phyloP scores from a whole-genome alignment of 2,329 filamentous ascomycete genomes.

The Cordyceps cateniannulata region DNA sequence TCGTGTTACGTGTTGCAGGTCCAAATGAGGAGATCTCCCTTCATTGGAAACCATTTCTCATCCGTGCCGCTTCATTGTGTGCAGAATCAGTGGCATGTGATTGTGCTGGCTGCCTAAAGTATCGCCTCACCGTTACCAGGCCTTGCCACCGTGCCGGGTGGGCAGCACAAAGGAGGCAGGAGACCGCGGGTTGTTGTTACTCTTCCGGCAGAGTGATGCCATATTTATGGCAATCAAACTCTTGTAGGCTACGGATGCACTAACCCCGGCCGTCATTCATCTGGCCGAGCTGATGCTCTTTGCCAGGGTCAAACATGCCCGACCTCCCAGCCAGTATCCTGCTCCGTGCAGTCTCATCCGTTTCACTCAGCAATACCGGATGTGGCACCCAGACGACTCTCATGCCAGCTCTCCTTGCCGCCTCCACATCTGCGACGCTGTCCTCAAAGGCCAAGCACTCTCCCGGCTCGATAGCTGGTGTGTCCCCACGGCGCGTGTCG shows the following conservation, averaged over 20 bases:
- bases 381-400: conserved; percentile 55
- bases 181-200: no score
- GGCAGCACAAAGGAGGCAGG: no score
- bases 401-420: conserved; percentile 66
- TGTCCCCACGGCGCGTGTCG: conserved; percentile 46
- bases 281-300: conserved; percentile 24
- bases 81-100: no score
- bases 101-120: no score
- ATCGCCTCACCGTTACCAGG: no score
- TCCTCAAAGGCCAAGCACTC: conserved; percentile 38
- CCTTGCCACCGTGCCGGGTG: no score
- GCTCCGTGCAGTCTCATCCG: neutral
- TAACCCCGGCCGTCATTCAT: conserved; percentile 31
- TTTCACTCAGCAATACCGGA: neutral
- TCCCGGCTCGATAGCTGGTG: conserved; percentile 43
- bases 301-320: conserved; percentile 17
- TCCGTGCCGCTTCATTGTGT: no score
- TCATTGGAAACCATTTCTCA: no score
- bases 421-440: conserved; percentile 64
- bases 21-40: no score
- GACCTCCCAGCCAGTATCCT: conserved; percentile 17
- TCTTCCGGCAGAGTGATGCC: conserved; percentile 2
- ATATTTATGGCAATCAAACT: conserved; percentile 31
- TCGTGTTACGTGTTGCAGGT: no score
- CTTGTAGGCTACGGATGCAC: conserved; percentile 25